These are phyloP conservation scores for Pythium pyrilobum DNA, from an alignment of 352 stramenopile species.

Conservation along the genomic window DNA sequence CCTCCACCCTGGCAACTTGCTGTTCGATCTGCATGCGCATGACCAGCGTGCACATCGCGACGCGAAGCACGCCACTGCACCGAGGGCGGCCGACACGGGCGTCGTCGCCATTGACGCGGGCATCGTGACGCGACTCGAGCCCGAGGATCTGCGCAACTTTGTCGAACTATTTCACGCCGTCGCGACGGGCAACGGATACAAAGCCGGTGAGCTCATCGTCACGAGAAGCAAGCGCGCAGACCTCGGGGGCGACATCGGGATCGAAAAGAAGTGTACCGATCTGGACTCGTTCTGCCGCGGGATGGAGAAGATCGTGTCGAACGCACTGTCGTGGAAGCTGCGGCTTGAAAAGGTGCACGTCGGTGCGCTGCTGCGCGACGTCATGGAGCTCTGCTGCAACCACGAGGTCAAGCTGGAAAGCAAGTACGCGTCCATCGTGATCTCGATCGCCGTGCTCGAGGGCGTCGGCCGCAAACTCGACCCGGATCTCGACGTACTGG, in stretches of 20 bases:
- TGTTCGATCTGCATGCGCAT: conserved; percentile 47
- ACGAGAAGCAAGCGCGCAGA: conserved; percentile 50
- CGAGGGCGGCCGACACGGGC: conserved; percentile 14
- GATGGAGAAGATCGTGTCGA: conserved; percentile 69
- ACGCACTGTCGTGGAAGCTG: conserved; percentile 56
- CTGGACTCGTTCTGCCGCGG: conserved; percentile 63
- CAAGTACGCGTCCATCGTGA: conserved; percentile 92
- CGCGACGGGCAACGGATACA: conserved; percentile 73
- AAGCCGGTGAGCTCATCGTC: conserved; percentile 73
- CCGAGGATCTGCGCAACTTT: conserved; percentile 75
- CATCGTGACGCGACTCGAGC: conserved; percentile 79
- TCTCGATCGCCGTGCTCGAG: conserved; percentile 94
- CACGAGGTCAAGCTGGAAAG: conserved; percentile 93
- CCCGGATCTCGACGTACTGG: conserved; percentile 87
- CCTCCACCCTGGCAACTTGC: conserved; percentile 90
- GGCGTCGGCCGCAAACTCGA: conserved; percentile 87
- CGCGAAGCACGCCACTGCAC: conserved; percentile 1
- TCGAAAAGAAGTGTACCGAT: conserved; percentile 60
- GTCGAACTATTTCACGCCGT: conserved; percentile 85
- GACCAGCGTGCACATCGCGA: not conserved
- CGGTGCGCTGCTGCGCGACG: conserved; percentile 57
- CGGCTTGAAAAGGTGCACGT: conserved; percentile 74
- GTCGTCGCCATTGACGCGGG: conserved; percentile 81
- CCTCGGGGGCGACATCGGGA: conserved; percentile 15
- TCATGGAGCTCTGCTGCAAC: conserved; percentile 88